Base-by-base conservation (phyloP, 352 stramenopile species). In the Phytopythium delawarense region DNA sequence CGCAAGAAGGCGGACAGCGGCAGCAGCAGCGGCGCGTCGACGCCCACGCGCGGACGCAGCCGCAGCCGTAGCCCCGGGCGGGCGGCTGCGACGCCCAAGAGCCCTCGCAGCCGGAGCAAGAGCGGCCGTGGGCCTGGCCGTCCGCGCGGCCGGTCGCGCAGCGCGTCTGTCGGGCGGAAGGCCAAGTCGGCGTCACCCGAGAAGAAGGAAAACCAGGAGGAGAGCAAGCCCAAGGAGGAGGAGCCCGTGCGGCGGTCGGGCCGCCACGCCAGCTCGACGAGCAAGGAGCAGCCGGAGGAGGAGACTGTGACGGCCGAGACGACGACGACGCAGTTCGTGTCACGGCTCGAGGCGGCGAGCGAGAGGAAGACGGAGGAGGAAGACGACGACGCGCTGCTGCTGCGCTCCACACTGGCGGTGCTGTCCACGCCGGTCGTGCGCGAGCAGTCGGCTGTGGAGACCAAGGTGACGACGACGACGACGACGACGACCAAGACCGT, bases 91-190 rank as follows among this genome's bases (percentile, higher is more conserved):
- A 76, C 75, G 52, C 68, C 65, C 59, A 77, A 75, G 59, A 79
- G 69, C 39, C 72, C 72, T 37, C 67, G 60, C 46, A 60, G 54
- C 54, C 54, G 54, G 11, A 51, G 54, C 39, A 49, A 50, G 54
- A 60, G 70, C 30, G 75, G 76, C 4, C 81, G 79, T 59, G 69
- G 78, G 12, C 68, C 67, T 45, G 65, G 72, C n/a, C 68, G 65
- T 45, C 57, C 75, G 7, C 64, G 69, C 54, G 75, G 79, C 49
- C 81, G 83, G 56, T 86, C 79, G 20, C 81, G 83, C 51, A 92
- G 81, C 57, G 81, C 72, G 59, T 92, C 82, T 5, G 71, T 82
- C 34, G 64, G 63, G 23, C 66, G 81, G 53, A 56, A 78, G 54
- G 63, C 72, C 52, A 55, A 63, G 21, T 23, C 56, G 40, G 42